Evolutionary conservation across 176 grass and related monocot species (phyloP), one percentile per base, ranked within the genome.

Genomic region (Oryza meridionalis): DNA sequence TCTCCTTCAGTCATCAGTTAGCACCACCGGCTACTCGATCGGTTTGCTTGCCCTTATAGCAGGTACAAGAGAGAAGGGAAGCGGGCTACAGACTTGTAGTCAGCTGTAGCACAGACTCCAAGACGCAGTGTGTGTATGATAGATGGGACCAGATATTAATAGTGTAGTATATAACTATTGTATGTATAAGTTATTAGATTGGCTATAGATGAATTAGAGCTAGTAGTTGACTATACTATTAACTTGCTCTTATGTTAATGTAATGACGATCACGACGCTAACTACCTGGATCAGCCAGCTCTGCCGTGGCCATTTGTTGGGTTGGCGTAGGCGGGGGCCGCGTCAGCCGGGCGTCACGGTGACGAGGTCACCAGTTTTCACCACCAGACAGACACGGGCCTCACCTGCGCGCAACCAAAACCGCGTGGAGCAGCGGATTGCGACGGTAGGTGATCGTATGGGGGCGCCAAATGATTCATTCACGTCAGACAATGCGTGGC

Each of bases 341-440:
- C 67, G 84, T 86, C 84, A 80, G 43, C 69, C 9, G 55, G 7
- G 24, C 64, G 61, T 73, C 70, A 68, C 24, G 61, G 11, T 75
- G 77, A 86, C 70, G 49, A 55, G 29, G 10, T 1, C 51, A 19
- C 16, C 53, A n/a, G 33, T 35, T 35, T 35, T 35, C 33, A 35
- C 33, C 11, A 37, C 35, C 35, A 31, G 29, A 31, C 29, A 31
- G 35, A 45, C 49, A 51, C 15, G 15, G 14, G 7, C 1, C 0
- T 0, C 50, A 11, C 50, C 16, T 14, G 53, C 53, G 26, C 29
- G 15, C 8, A 2, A 37, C 29, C 46, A 69, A 69, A 49, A 50
- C 27, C 64, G 42, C 70, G 70, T 27, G 6, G 9, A 2, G 26
- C 17, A 35, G 78, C 9, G 49, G 66, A 32, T 71, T 3, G 51